Evolutionary conservation across 352 stramenopile species (phyloP), one percentile per base, ranked within the genome.

Genomic region (Pythium aristosporum): DNA sequence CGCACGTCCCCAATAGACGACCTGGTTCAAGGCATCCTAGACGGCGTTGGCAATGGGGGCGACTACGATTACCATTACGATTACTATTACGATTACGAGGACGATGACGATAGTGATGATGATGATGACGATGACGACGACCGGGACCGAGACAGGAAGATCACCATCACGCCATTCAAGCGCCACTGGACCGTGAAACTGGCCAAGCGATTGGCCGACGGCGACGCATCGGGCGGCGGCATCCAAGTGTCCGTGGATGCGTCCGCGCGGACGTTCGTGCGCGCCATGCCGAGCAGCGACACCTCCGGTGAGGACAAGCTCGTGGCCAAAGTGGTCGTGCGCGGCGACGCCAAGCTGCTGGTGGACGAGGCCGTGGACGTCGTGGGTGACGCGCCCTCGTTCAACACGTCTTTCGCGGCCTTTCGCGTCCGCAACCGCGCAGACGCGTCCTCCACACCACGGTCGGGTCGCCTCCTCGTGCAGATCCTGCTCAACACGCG

Each of bases 61-160:
- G 43, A 25, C n/a, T 7, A 39, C 11, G 28, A 54, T 4, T 23
- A 21, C 13, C 25, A 54, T 20, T 23, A 37, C 8, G 43, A 25
- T n/a, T 7, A 39, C 5, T 15, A 54, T 13, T 23, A 21, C 13
- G 47, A 54, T 20, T 23, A 37, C 8, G 42, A 53, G 11, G 56
- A 55, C 18, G 23, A 65, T 11, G 47, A 61, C 18, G 51, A 63
- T 1, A 16, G 65, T 32, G 54, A 55, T 25, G 48, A 61, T 30
- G 36, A 57, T 18, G 15, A 76, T 43, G 41, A 61, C 61, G 21
- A 73, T 52, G 0, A 54, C 47, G 41, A 72, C 37, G 18, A 73
- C 41, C 21, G 61, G 66, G 44, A 57, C 63, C 39, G 69, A 16
- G 21, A 37, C 44, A 10, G 3, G 16, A 51, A n/a, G 49, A n/a